Evolutionary conservation across 2,329 filamentous ascomycete species (phyloP), one percentile per base, ranked within the genome.

Genomic region (Cephalotrichum gorgonifer): DNA sequence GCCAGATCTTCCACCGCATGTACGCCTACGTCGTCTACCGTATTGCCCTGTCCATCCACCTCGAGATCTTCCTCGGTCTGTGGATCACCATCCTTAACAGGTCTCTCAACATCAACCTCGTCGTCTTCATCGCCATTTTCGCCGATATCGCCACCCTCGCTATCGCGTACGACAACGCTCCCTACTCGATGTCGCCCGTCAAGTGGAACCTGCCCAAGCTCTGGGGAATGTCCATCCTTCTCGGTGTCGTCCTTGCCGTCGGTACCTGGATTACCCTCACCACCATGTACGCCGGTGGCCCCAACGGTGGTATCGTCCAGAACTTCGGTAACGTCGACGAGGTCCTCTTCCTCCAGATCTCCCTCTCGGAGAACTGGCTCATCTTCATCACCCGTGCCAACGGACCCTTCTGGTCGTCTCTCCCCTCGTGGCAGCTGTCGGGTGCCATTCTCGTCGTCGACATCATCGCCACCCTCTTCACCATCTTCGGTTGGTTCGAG

Each of bases 1-100:
- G 89, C 61, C 88, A 94, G 68, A 95, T 95, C 67, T 95, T 95
- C 76, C 88, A 95, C 73, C 87, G 89, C 61, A 95, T 95, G 88
- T 93, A 95, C 72, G 86, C 88, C 52, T 95, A 95, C 73, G 87
- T 95, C 56, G 86, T 95, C 61, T 95, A 95, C 75, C 87, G 89
- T 78, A 95, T 95, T 62, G 88, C 89, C 44, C 73, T 95, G 61
- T 95, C 88, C 15, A 81, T 95, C 55, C 89, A 95, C 66, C 77
- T 95, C 62, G 88, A 93, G 71, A 86, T 94, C 64, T 95, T 89
- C 77, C 78, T 95, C 46, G 88, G 88, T 65, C 79, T 94, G 52
- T 94, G 88, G 88, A 93, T 95, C 59, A 86, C 85, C 58, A 90
- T 91, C 58, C 74, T 91, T 58, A 93, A 95, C 76, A 75, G 80